These are phyloP conservation scores for Raffaelea deltoideospora DNA, from an alignment of 2,329 filamentous ascomycete genomes.

Conservation along the genomic window DNA sequence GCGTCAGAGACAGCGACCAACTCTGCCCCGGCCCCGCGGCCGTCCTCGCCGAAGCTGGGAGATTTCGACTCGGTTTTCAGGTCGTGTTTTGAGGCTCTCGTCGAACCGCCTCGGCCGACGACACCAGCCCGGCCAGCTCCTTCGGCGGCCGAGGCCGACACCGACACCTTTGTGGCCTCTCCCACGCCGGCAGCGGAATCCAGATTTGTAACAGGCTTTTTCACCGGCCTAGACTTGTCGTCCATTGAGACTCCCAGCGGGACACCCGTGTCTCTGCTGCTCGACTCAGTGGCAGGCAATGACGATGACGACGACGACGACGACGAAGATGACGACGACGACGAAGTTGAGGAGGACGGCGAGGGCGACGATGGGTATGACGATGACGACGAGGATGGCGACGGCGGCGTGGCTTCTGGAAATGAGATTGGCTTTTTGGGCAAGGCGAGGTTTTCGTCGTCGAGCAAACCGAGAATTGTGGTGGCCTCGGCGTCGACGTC, in stretches of 20 bases:
- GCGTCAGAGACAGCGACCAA: too few relatives aligned
- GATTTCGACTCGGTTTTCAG: conserved; percentile 6
- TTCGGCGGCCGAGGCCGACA: not conserved
- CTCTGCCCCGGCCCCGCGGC: not conserved
- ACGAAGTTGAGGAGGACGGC: not conserved
- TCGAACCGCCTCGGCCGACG: not conserved
- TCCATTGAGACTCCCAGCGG: not conserved
- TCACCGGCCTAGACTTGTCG: conserved; percentile 5
- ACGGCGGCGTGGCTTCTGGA: too few relatives aligned
- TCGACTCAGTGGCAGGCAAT: conserved; percentile 1
- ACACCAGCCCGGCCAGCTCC: not conserved
- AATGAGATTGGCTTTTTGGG: too few relatives aligned
- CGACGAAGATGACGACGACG: not conserved
- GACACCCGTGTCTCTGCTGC: not conserved
- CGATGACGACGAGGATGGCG: not conserved
- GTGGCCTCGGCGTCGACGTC: too few relatives aligned
- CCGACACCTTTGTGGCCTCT: not conserved
- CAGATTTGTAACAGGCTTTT: conserved; percentile 1
- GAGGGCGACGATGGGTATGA: not conserved
- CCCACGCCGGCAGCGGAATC: not conserved
- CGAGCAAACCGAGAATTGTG: too few relatives aligned
- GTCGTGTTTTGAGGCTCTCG: not conserved
- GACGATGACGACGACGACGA: not conserved
- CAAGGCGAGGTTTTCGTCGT: too few relatives aligned
- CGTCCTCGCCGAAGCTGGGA: conserved; percentile 6